Percentiles rank a stretch among this genome's conserved stretches.
Evolutionary conservation across 2,329 filamentous ascomycete genomes (phyloP).

Genomic region (Fulvia fulva): DNA sequence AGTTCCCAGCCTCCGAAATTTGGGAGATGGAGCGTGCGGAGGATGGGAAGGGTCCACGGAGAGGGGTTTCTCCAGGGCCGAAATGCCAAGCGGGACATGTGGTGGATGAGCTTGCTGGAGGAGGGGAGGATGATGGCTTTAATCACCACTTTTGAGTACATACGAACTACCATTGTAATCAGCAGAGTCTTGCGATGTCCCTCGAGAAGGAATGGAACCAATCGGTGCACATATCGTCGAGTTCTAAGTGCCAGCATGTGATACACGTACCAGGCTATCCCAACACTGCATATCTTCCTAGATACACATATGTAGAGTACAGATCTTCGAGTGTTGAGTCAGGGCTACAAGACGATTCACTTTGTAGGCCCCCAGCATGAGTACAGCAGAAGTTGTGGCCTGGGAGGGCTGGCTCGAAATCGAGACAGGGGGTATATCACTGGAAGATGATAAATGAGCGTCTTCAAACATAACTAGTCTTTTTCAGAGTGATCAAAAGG

Average conservation of each 20-base stretch:
- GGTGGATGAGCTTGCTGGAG: neutral
- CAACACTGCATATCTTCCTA: neutral
- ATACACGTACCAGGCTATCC: neutral
- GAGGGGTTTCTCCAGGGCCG: neutral
- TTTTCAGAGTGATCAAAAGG: neutral
- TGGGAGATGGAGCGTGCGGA: neutral
- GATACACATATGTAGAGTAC: neutral
- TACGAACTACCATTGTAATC: neutral
- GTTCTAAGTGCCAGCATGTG: neutral
- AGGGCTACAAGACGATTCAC: neutral
- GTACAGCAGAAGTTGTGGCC: neutral
- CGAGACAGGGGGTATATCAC: neutral
- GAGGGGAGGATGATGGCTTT: neutral
- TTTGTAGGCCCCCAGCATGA: neutral
- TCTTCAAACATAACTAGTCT: fast-evolving
- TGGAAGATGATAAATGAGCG: neutral
- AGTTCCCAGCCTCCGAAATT: neutral
- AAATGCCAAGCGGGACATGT: neutral
- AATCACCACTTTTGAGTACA: neutral
- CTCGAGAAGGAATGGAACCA: neutral
- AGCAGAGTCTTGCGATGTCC: neutral
- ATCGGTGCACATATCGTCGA: neutral
- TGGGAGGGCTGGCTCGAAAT: neutral
- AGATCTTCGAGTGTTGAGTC: neutral
- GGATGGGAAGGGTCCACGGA: neutral